These are phyloP conservation scores for Sporothrix sp. DNA, from an alignment of 2,329 filamentous ascomycete genomes.

Conservation along the genomic window DNA sequence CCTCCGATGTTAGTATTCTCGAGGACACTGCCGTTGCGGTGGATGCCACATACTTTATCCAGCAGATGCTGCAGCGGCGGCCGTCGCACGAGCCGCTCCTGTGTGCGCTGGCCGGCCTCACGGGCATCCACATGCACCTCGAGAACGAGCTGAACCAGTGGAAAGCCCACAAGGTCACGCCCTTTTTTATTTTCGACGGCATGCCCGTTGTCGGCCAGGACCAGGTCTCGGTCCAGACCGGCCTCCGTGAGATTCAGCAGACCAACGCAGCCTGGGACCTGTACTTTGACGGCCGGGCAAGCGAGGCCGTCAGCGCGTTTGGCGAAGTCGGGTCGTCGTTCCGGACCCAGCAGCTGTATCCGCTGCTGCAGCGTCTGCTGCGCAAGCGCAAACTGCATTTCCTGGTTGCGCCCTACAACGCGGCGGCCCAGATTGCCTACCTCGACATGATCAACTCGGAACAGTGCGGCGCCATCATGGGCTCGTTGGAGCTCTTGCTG, in stretches of 20 bases:
- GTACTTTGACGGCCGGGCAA: constrained; percentile 72
- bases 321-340: constrained; percentile 61
- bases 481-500: constrained; percentile 72
- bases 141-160: constrained; percentile 66
- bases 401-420: constrained; percentile 77
- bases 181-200: constrained; percentile 87
- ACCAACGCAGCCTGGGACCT: constrained; percentile 77
- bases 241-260: constrained; percentile 55
- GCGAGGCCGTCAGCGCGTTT: constrained; percentile 77
- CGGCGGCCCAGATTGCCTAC: constrained; percentile 78
- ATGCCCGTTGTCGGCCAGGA: constrained; percentile 70
- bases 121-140: constrained; percentile 66
- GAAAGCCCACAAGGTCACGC: constrained; percentile 59
- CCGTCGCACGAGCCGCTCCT: constrained; percentile 78
- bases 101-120: constrained; percentile 79
- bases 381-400: constrained; percentile 61
- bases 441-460: constrained; percentile 58
- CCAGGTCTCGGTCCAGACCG: constrained; percentile 54
- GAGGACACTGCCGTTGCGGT: constrained; percentile 69
- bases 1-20: constrained; percentile 58
- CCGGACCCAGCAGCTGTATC: constrained; percentile 61
- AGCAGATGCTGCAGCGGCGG: constrained; percentile 60
- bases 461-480: constrained; percentile 69
- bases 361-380: constrained; percentile 66
- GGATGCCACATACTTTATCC: constrained; percentile 83